These are phyloP conservation scores for Trichomonas tenax DNA, from an alignment of 208 protist species.

Conservation along the genomic window DNA sequence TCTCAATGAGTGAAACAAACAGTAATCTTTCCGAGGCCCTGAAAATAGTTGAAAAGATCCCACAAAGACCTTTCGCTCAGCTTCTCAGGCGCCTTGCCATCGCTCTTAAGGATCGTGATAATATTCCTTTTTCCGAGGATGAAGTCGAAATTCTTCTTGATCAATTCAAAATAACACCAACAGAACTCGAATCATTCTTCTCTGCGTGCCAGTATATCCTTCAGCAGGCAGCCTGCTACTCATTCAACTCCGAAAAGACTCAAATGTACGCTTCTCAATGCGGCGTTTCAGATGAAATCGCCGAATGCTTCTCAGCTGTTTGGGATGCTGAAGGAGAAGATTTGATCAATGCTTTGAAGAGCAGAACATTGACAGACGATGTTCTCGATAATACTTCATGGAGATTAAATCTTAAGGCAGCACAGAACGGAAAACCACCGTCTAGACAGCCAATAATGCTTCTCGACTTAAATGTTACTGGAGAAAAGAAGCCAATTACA, in stretches of 20 bases:
- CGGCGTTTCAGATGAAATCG: neutral
- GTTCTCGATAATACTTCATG: neutral
- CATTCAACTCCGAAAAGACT: slow-evolving; percentile 7
- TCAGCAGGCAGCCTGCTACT: neutral
- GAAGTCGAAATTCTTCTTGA: neutral
- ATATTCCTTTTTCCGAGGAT: neutral
- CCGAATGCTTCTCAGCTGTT: neutral
- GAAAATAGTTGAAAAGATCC: neutral
- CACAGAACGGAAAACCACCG: neutral
- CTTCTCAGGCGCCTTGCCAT: neutral
- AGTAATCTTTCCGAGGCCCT: neutral
- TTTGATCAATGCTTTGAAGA: neutral
- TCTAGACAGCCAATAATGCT: neutral
- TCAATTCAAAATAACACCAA: neutral
- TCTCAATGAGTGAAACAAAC: neutral
- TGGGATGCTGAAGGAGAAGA: neutral
- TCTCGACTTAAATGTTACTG: neutral
- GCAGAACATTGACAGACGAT: neutral
- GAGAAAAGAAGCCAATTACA: neutral
- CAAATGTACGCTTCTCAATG: neutral
- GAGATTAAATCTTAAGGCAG: neutral
- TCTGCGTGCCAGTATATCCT: neutral
- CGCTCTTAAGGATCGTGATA: neutral
- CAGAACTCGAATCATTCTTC: neutral
- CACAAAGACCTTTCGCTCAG: neutral